Evolutionary conservation across 768 basidiomycete species (phyloP).

Genomic region (Boletus pseudo-olivaceus): DNA sequence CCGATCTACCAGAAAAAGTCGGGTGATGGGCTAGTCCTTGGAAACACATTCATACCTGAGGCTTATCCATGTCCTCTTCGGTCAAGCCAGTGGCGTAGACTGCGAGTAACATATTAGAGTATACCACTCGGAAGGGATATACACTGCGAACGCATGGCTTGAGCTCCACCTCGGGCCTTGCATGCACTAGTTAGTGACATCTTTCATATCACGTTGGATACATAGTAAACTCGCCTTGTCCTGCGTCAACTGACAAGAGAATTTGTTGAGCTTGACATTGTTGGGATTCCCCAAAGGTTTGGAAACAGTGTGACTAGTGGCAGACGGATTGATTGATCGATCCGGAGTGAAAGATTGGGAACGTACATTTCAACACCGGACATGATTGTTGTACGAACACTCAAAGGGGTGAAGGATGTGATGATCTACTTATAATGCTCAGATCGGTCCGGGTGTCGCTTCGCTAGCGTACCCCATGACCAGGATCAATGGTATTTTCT

Average conservation of each 20-base stretch:
- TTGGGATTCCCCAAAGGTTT: constrained; percentile 22
- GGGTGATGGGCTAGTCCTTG: constrained; percentile 1
- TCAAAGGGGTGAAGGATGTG: neutral
- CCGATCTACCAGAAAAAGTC: constrained; percentile 55
- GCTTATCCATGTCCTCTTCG: constrained; percentile 79
- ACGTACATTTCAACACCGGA: constrained; percentile 61
- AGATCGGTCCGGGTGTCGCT: constrained; percentile 8
- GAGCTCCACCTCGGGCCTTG: constrained; percentile 67
- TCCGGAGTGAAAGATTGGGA: neutral
- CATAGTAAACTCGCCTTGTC: constrained; percentile 55
- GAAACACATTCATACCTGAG: constrained; percentile 51
- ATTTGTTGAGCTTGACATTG: constrained; percentile 63
- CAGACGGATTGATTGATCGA: neutral
- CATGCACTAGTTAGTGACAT: neutral
- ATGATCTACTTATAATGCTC: constrained; percentile 14
- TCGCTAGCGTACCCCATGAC: constrained; percentile 17
- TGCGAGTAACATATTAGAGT: neutral
- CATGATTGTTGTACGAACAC: constrained; percentile 36
- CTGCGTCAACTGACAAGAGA: constrained; percentile 72
- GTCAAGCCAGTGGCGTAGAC: constrained; percentile 78
- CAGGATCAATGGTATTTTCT: neutral
- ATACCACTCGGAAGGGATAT: neutral
- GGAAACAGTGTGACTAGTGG: constrained; percentile 18
- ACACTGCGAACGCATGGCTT: constrained; percentile 72
- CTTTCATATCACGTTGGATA: neutral